phyloP scores from a whole-genome alignment of 2,329 filamentous ascomycete species.

The Teratosphaeria zuluensis region DNA sequence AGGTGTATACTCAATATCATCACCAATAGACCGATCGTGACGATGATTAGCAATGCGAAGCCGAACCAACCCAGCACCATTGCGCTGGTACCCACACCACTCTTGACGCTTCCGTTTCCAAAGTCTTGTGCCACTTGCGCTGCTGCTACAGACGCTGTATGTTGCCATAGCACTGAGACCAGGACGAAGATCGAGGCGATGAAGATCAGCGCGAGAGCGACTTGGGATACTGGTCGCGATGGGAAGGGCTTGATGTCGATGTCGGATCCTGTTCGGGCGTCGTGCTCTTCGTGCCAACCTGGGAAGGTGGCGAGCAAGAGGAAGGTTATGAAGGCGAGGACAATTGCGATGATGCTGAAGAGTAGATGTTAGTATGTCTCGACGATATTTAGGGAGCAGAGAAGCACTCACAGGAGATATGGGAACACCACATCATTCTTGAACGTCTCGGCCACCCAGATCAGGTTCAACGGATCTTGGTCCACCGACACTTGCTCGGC shows the following conservation, averaged over 20 bases:
- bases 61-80: slow-evolving; percentile 99
- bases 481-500: slow-evolving; percentile 82
- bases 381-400: neutral
- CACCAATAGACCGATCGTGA: slow-evolving; percentile 86
- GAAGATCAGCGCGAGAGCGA: slow-evolving; percentile 87
- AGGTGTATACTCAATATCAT: slow-evolving; percentile 94
- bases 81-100: slow-evolving; percentile 82
- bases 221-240: slow-evolving; percentile 81
- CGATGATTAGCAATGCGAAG: slow-evolving; percentile 84
- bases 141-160: slow-evolving; percentile 91
- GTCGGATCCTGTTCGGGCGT: slow-evolving; percentile 65
- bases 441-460: slow-evolving; percentile 95
- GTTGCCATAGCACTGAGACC: slow-evolving; percentile 70
- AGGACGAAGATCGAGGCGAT: slow-evolving; percentile 56
- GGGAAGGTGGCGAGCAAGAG: slow-evolving; percentile 93
- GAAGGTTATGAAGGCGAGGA: slow-evolving; percentile 94
- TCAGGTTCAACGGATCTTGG: slow-evolving; percentile 90
- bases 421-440: slow-evolving; percentile 98
- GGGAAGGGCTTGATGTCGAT: slow-evolving; percentile 92
- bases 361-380: slow-evolving; percentile 4
- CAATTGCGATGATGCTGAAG: slow-evolving; percentile 82
- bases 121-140: slow-evolving; percentile 89
- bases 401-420: slow-evolving; percentile 69
- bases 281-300: slow-evolving; percentile 88
- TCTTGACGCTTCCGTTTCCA: slow-evolving; percentile 77